Evolutionary conservation across 202 grass and related monocot species (phyloP).

Genomic region (Hordeum pubiflorum): DNA sequence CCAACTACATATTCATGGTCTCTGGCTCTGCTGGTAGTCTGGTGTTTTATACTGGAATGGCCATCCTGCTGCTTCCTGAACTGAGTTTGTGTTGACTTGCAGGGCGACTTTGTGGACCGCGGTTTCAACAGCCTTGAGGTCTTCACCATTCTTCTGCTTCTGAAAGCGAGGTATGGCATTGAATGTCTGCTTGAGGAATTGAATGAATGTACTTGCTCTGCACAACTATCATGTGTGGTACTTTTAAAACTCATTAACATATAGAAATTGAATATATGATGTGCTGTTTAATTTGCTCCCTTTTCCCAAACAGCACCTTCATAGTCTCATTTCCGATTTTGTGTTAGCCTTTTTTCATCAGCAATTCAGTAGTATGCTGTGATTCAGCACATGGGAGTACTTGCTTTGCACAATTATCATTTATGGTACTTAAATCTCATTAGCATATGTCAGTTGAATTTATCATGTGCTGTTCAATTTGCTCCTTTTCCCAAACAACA

Average conservation of each 20-base stretch:
- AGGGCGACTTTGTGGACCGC: conserved; percentile 96
- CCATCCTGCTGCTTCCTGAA: not conserved
- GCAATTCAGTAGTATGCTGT: not conserved
- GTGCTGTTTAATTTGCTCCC: not conserved
- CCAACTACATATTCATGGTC: conserved; percentile 80
- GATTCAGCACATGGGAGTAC: not conserved
- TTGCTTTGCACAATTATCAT: not conserved
- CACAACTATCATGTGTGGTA: not conserved
- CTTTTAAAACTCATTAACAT: not conserved
- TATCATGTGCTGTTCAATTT: not conserved
- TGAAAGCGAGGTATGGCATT: conserved; percentile 70
- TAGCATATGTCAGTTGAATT: not conserved
- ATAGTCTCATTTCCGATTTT: too few species aligned
- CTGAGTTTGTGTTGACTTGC: not conserved
- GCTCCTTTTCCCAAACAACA: not conserved
- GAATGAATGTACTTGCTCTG: not conserved
- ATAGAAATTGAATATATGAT: not conserved
- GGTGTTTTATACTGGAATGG: not conserved
- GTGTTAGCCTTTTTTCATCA: not conserved
- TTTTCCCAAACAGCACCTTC: not conserved
- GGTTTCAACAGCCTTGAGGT: conserved; percentile 97
- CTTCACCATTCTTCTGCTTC: conserved; percentile 84
- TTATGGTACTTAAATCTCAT: not conserved
- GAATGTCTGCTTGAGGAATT: not conserved
- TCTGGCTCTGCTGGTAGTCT: not conserved